Base-by-base conservation (phyloP, 2,329 filamentous ascomycete genomes). In the Lachnellula cervina region DNA sequence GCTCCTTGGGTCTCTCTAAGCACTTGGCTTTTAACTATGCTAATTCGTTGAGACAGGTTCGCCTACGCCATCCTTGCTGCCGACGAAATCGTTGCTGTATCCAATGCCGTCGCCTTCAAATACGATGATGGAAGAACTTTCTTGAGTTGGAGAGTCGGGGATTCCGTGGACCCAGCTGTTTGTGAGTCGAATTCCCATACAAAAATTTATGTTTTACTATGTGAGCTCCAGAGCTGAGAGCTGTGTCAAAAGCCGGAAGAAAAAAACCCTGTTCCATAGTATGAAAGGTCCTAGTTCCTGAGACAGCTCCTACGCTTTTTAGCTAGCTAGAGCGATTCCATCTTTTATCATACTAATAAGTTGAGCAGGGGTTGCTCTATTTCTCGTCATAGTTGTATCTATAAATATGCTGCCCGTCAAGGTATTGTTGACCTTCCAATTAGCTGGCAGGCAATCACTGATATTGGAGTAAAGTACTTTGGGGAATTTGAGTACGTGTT, bases 401-500 rank as follows among this genome's bases (percentile, higher is more conserved):
- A 64, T 72, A 52, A 74, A 74, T 52, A 66, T 73, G 62, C 63
- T 72, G 42, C 71, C 71, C 8, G 71, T 73, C 14, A 70, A 66
- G 54, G 71, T 72, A 61, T 25, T 13, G 8, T 32, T 9, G 2
- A 65, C 49, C 14, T 45, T n/a, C 17, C n/a, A 19, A 35, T 21
- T 23, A 25, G 0, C 19, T 49, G 7, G 13, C 11, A 5, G 4
- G 28, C 7, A 11, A 19, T 37, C 16, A 11, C 14, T 43, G 14
- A 34, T n/a, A 37, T 35, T 17, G 23, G 45, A 19, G n/a, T 46
- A 11, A 37, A 64, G 61, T 61, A 64, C 14, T 67, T 67, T 47
- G 72, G 71, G n/a, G 69, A 73, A 47, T 65, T 73, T 4, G 72
- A 74, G 56, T 74, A 73, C 49, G 57, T 70, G 2, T 72, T 73